Evolutionary conservation across 768 basidiomycete species (phyloP), one percentile per base, ranked within the genome.

Genomic region (Kwoniella sp.): DNA sequence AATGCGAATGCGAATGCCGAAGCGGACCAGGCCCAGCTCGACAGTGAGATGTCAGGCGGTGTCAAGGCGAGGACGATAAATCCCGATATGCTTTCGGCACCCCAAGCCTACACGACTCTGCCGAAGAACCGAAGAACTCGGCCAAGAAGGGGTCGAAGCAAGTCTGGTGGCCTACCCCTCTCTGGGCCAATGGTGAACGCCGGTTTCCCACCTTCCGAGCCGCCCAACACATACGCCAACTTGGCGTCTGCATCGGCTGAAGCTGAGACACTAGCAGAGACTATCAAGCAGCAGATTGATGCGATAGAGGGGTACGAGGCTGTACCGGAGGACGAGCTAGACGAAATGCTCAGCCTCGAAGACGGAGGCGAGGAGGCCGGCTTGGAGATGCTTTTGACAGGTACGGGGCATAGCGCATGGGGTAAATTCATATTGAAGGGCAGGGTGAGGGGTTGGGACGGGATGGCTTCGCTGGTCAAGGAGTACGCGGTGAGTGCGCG

Each of bases 321-420:
- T 25, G 76, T 77, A 1, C 73, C 76, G 0, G 59, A 61, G n/a
- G 65, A 73, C 17, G 73, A 71, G 53, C 54, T 71, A 9, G 66
- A 69, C 29, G 68, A 71, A 26, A 58, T 50, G 41, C 58, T 69
- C 41, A 54, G 52, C 17, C 47, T 34, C 17, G 66, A 57, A 8
- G 60, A 71, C 34, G 67, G 69, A 15, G 66, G 53, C 1, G 75
- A 73, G 53, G 71, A 65, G 15, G 62, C 67, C 7, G 75, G 76
- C 22, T 47, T 81, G 45, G 79, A 80, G 66, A 63, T 81, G 51
- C 55, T 80, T 29, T 58, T 81, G 20, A 76, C 70, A 4, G 80
- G 80, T 2, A 78, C 76, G 55, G 80, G 80, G 0, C 80, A 81
- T 62, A 73, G 71, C 30, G 79, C 80, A 1, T 81, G 79, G 79